phyloP scores from a whole-genome alignment of 352 stramenopile genomes.

The Plasmopara muralis region DNA sequence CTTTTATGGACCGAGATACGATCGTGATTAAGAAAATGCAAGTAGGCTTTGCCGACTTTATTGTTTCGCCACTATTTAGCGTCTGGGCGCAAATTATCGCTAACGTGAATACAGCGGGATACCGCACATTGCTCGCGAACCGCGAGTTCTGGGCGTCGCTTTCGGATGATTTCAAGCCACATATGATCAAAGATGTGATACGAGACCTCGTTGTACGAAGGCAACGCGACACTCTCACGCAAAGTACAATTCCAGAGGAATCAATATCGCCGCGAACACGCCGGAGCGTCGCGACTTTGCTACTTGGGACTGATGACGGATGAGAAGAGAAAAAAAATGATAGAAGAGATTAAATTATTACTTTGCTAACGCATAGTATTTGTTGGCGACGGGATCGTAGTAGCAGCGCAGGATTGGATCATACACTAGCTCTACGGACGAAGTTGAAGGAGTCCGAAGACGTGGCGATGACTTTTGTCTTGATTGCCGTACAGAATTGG shows the following conservation, averaged over 20 bases:
- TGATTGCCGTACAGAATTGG: constrained; percentile 2
- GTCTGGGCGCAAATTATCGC: constrained; percentile 78
- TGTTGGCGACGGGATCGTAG: constrained; percentile 71
- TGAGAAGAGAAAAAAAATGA: constrained; percentile 9
- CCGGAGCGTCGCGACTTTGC: constrained; percentile 35
- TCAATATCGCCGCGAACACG: constrained; percentile 28
- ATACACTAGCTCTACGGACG: constrained; percentile 72
- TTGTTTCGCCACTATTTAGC: constrained; percentile 84
- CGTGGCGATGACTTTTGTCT: constrained; percentile 3
- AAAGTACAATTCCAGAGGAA: constrained; percentile 31
- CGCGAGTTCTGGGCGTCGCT: constrained; percentile 79
- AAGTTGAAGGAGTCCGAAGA: constrained; percentile 9
- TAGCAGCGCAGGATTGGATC: constrained; percentile 81
- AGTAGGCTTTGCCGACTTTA: constrained; percentile 93
- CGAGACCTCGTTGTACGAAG: constrained; percentile 41
- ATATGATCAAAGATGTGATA: constrained; percentile 78
- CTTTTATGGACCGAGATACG: constrained; percentile 91
- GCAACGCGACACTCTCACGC: constrained; percentile 23
- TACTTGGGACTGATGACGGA: constrained; percentile 43
- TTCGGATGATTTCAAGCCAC: constrained; percentile 78
- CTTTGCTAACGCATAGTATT: constrained; percentile 77
- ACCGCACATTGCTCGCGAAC: constrained; percentile 65
- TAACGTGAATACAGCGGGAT: constrained; percentile 57
- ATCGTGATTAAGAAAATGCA: constrained; percentile 91
- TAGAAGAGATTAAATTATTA: constrained; percentile 19